A percentile compares a stretch with the other conserved stretches of the same genome.
phyloP scores from a whole-genome alignment of 2,329 filamentous ascomycete genomes.

The Clarireedia hainanense region DNA sequence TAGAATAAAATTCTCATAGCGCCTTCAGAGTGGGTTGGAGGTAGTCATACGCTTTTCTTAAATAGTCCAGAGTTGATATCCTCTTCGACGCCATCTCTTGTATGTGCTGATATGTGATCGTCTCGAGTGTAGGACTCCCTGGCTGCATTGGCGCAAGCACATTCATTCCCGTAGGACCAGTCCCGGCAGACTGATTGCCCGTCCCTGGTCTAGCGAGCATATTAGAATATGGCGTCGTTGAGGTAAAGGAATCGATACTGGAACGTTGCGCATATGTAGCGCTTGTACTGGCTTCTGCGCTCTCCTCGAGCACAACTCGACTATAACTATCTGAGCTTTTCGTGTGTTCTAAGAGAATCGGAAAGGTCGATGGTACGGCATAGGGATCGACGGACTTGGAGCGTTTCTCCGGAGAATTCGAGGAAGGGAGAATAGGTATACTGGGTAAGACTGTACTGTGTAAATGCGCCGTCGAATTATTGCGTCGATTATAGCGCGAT shows the following conservation, averaged over 20 bases:
- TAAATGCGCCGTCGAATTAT: slow-evolving; percentile 31
- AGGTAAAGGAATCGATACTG: slow-evolving; percentile 18
- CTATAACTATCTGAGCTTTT: slow-evolving; percentile 17
- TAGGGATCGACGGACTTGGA: slow-evolving; percentile 14
- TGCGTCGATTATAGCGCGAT: slow-evolving; percentile 32
- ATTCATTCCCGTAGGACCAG: slow-evolving; percentile 13
- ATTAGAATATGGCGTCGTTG: slow-evolving; percentile 23
- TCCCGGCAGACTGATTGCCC: slow-evolving; percentile 18
- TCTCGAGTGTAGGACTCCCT: slow-evolving; percentile 28
- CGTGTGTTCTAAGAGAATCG: neutral
- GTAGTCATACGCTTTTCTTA: slow-evolving; percentile 73
- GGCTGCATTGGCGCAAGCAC: slow-evolving; percentile 17
- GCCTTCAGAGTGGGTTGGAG: neutral
- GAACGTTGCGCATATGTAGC: neutral
- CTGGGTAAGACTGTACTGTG: slow-evolving; percentile 7
- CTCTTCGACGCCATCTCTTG: slow-evolving; percentile 85
- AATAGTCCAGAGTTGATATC: slow-evolving; percentile 87
- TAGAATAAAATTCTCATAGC: neutral
- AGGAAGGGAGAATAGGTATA: neutral
- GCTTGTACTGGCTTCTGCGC: slow-evolving; percentile 11
- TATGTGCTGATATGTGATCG: slow-evolving; percentile 49
- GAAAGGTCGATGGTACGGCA: slow-evolving; percentile 7
- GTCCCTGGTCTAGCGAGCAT: slow-evolving; percentile 27
- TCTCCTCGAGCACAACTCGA: slow-evolving; percentile 10
- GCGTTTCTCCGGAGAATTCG: slow-evolving; percentile 17